Evolutionary conservation across 192 early-diverging fungal genomes (phyloP), one percentile per base, ranked within the genome.

Genomic region (Coemansia sp.): DNA sequence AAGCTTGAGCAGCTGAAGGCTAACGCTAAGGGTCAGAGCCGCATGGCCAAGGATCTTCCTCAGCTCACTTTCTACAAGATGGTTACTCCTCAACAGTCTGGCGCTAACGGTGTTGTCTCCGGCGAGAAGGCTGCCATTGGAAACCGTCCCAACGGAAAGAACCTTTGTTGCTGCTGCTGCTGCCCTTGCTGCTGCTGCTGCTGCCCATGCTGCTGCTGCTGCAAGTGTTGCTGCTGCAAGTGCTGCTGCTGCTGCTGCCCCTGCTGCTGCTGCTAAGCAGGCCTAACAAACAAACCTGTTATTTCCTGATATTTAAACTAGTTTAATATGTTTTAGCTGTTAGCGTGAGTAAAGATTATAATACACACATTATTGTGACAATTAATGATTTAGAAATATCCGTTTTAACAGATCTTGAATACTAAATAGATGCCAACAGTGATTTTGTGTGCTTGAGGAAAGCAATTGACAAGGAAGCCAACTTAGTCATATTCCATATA

Each of bases 161-260:
- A 76, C 56, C 60, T 76, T 46, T 76, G 74, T 56, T 76, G 74
- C 74, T 76, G 73, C 49, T 75, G 73, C 59, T 74, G 73, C 59
- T 74, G 73, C 49, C 67, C 67, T 9, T 69, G 67, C 15, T 75
- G 73, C 59, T 75, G 73, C 56, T 71, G 69, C 54, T 69, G 67
- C 51, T 69, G 67, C 63, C 63, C 65, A 46, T 74, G 72, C 66
- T 78, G 73, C 64, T 75, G 76, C 57, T 69, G 67, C 39, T 73
- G 67, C 36, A 62, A 61, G 49, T 67, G 65, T 58, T 68, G 66
- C 57, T 78, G 70, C 52, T 73, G 71, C 51, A 60, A 67, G 16
- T 73, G 71, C 62, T 79, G 70, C 60, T 62, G 58, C 40, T 70
- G 71, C 45, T 67, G 69, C 64, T 78, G 76, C 63, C 51, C 51